phyloP scores from a whole-genome alignment of 2,329 filamentous ascomycete genomes.

The Apiospora aurea region DNA sequence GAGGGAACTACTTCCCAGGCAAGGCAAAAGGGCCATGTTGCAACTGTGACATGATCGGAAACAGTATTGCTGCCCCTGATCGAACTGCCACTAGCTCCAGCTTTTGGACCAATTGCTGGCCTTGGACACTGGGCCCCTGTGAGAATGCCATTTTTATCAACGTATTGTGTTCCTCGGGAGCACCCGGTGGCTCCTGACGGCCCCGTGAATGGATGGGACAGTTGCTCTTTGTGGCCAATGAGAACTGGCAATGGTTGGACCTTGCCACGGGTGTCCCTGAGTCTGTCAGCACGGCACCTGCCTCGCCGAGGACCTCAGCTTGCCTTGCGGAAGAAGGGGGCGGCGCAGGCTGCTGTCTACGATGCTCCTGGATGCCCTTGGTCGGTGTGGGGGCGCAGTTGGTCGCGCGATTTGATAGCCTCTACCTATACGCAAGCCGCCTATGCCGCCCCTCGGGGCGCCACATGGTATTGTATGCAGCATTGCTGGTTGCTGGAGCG shows the following conservation, averaged over 20 bases:
- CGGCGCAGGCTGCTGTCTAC: neutral
- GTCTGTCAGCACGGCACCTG: neutral
- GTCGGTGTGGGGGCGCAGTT: neutral
- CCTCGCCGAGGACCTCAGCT: neutral
- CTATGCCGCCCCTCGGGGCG: conserved; percentile 17
- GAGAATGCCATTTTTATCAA: neutral
- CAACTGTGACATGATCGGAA: conserved; percentile 9
- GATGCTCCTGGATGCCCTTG: neutral
- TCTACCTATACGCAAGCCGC: conserved; percentile 1
- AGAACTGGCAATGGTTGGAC: neutral
- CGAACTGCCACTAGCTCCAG: neutral
- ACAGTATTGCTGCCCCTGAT: conserved; percentile 16
- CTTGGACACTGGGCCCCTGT: neutral
- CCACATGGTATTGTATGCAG: conserved; percentile 22
- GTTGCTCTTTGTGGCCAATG: neutral
- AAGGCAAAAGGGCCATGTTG: neutral
- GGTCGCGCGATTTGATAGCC: neutral
- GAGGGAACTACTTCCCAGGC: neutral
- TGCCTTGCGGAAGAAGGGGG: neutral
- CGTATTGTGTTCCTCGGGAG: conserved; percentile 1
- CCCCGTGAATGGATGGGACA: neutral
- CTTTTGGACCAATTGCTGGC: neutral
- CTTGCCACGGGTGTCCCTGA: neutral
- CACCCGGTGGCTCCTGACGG: neutral
- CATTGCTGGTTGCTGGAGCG: neutral